Base-by-base conservation (phyloP, 495 filamentous ascomycete genomes). In the Apodospora peruviana region DNA sequence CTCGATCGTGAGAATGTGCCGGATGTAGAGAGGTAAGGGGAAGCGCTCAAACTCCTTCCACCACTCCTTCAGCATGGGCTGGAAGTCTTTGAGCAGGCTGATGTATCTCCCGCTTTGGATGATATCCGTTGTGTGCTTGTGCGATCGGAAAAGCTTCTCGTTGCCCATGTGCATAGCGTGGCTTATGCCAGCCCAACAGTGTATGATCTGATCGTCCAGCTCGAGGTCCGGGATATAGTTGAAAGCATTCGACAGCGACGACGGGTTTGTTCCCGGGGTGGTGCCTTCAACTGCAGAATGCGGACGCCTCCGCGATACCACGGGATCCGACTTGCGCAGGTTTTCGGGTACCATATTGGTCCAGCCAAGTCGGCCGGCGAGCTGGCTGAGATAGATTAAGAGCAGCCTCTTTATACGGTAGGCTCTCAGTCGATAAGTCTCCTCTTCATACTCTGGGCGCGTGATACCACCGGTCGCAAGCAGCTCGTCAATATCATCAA, bases 181-280 rank as follows among this genome's bases (percentile, higher is more conserved):
- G 40, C 89, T 94, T 43, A 98, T 85, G 2, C 86, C 85, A 16
- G 88, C 84, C 93, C 93, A 98, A 60, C 86, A 89, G 62, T 93
- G 82, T 46, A 95, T 88, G 56, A 95, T 90, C 45, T 81, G 77
- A 57, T 88, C 83, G 50, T 88, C 79, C 10, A 86, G 68, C 44
- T 79, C 77, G 12, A 81, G 62, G 50, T 81, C 75, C 0, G 78
- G 76, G 8, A 81, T 74, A 51, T 81, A 79, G 58, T 73, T 76
- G 59, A 81, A 81, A 1, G 64, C 62, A 44, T 73, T 78, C 0
- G 73, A 75, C 8, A 75, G 36, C 3, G 76, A 68, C 12, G 75
- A 76, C 24, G 67, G 74, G 51, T 66, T 77, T 0, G 75, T 79
- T n/a, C 68, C 74, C 4, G 76, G 77, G 19, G 79, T 79, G 27